phyloP scores from a whole-genome alignment of 2,329 filamentous ascomycete species.

The Trichoderma sp. region DNA sequence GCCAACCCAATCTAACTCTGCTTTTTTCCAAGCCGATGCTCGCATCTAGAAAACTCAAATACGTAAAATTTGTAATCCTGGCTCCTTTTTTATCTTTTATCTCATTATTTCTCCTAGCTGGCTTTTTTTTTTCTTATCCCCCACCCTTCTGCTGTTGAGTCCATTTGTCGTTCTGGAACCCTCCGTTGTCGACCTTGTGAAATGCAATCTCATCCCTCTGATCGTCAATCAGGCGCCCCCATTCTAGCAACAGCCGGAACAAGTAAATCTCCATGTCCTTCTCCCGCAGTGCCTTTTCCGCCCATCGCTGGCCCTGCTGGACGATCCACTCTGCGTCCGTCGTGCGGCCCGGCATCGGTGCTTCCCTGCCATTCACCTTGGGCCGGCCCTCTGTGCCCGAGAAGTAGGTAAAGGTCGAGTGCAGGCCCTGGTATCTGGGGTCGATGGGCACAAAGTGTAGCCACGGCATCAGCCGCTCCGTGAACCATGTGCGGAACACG shows the following conservation, averaged over 20 bases:
- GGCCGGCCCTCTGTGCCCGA: slow-evolving; percentile 53
- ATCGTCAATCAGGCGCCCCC: slow-evolving; percentile 70
- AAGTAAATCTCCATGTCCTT: slow-evolving; percentile 82
- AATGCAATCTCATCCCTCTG: slow-evolving; percentile 50
- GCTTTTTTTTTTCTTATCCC: slow-evolving; percentile 17
- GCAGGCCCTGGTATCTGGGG: slow-evolving; percentile 69
- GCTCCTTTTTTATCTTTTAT: background rate
- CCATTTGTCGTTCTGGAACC: slow-evolving; percentile 37
- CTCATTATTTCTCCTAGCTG: background rate
- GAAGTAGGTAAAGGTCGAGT: slow-evolving; percentile 75
- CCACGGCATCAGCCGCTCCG: slow-evolving; percentile 73
- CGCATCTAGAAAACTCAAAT: background rate
- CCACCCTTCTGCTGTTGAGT: slow-evolving; percentile 27
- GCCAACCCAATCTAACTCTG: slow-evolving; percentile 16
- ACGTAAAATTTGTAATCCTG: background rate
- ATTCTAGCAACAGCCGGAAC: slow-evolving; percentile 76
- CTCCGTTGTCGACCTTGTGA: slow-evolving; percentile 34
- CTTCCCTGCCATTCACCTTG: slow-evolving; percentile 47
- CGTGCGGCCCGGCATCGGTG: slow-evolving; percentile 50
- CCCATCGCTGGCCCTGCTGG: slow-evolving; percentile 66
- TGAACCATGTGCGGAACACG: slow-evolving; percentile 79
- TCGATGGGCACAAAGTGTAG: slow-evolving; percentile 80
- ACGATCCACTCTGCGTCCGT: slow-evolving; percentile 66
- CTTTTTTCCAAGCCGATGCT: background rate
- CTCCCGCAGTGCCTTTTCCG: slow-evolving; percentile 60